Evolutionary conservation across 208 protist genomes (phyloP).

Genomic region (Acanthamoeba castellanii): DNA sequence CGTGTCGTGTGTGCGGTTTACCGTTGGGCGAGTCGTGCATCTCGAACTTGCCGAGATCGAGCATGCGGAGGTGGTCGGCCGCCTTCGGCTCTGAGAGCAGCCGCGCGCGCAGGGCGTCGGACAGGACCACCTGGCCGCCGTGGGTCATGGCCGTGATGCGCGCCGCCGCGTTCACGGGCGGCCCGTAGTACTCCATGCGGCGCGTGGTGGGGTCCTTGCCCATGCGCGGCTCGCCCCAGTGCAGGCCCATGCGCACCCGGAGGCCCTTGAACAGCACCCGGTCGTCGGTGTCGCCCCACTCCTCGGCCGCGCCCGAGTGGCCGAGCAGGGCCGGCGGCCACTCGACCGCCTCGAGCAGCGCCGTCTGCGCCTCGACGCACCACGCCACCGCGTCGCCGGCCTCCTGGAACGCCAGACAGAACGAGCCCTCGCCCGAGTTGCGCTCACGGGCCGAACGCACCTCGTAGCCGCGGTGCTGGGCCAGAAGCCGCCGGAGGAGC

Average conservation of each 20-base stretch:
- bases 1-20: neutral
- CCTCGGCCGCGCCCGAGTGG: slow-evolving; percentile 49
- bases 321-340: slow-evolving; percentile 33
- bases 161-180: neutral
- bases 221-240: neutral
- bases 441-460: neutral
- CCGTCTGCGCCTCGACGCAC: neutral
- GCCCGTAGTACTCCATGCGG: slow-evolving; percentile 35
- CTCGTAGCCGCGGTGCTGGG: slow-evolving; percentile 53
- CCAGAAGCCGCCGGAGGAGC: neutral
- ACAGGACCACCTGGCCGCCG: slow-evolving; percentile 38
- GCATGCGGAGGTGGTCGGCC: neutral
- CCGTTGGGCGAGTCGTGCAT: neutral
- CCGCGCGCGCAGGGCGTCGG: neutral
- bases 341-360: slow-evolving; percentile 19
- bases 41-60: slow-evolving; percentile 15
- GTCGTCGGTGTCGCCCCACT: slow-evolving; percentile 53
- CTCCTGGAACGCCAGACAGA: slow-evolving; percentile 61
- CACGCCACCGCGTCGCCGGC: neutral
- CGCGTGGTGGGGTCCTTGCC: slow-evolving; percentile 38
- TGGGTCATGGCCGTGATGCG: slow-evolving; percentile 43
- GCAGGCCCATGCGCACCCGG: slow-evolving; percentile 70
- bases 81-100: neutral
- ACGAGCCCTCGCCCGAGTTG: slow-evolving; percentile 59
- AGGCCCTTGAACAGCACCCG: slow-evolving; percentile 63